These are phyloP conservation scores for Sporothrix brunneoviolacea DNA, from an alignment of 2,329 filamentous ascomycete genomes.

Conservation along the genomic window DNA sequence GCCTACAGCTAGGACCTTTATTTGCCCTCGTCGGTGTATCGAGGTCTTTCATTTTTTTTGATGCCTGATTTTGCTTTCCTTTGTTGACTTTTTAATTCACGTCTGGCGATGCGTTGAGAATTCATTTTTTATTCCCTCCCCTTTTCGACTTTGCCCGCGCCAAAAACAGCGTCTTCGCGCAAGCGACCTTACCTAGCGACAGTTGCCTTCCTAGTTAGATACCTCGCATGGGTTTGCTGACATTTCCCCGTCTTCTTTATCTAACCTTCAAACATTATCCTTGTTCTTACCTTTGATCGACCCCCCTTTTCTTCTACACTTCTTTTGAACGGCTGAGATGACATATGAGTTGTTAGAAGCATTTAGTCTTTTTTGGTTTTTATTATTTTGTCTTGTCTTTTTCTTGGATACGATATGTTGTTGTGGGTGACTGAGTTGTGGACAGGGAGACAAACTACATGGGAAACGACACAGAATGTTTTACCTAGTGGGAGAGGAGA, in stretches of 20 bases:
- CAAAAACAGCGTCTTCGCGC: constrained; percentile 6
- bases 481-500: no score
- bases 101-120: constrained; percentile 5
- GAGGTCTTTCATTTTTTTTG: constrained; percentile 1
- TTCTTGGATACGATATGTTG: neutral
- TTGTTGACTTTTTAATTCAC: neutral
- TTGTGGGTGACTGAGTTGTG: no score
- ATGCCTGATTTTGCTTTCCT: neutral
- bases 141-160: neutral
- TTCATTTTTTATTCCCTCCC: neutral
- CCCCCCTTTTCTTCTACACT: neutral
- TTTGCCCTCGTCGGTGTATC: neutral
- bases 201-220: constrained; percentile 7
- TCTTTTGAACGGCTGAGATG: constrained; percentile 15
- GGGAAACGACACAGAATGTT: no score
- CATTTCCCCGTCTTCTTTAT: neutral
- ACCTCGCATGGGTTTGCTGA: neutral
- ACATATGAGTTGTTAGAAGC: constrained; percentile 14
- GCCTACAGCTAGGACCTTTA: no score
- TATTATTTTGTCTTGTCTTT: neutral
- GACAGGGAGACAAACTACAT: no score
- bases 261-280: no score
- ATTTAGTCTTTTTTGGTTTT: constrained; percentile 8
- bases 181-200: constrained; percentile 6
- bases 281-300: neutral